phyloP scores from a whole-genome alignment of 371 early-diverging fungal species.

The Mucor racemosus region DNA sequence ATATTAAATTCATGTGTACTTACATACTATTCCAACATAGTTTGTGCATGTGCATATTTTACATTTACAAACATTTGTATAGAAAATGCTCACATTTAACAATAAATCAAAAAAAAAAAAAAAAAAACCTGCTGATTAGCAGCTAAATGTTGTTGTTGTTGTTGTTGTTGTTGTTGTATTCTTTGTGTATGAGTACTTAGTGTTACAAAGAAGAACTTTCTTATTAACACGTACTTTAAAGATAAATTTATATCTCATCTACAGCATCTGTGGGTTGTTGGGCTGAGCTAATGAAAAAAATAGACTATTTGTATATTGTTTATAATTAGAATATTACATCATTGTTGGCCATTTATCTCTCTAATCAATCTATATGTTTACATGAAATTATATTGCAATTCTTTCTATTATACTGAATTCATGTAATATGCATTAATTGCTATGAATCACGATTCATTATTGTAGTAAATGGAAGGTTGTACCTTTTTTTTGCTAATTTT shows the following conservation, averaged over 20 bases:
- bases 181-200: background rate
- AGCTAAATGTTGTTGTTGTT: background rate
- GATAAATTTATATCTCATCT: background rate
- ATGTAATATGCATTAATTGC: too few species aligned
- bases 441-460: background rate
- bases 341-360: background rate
- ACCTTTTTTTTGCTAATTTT: background rate
- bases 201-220: background rate
- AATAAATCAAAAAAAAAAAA: background rate
- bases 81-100: background rate
- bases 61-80: background rate
- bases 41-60: background rate
- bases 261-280: background rate
- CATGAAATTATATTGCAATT: too few species aligned
- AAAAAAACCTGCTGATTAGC: background rate
- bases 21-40: background rate
- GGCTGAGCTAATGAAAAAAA: background rate
- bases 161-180: background rate
- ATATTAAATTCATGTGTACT: background rate
- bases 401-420: too few species aligned
- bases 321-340: constrained; percentile 5
- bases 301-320: background rate
- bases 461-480: background rate
- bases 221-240: background rate
- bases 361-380: too few species aligned